phyloP scores from a whole-genome alignment of 768 basidiomycete genomes.

The Mycena belliarum region DNA sequence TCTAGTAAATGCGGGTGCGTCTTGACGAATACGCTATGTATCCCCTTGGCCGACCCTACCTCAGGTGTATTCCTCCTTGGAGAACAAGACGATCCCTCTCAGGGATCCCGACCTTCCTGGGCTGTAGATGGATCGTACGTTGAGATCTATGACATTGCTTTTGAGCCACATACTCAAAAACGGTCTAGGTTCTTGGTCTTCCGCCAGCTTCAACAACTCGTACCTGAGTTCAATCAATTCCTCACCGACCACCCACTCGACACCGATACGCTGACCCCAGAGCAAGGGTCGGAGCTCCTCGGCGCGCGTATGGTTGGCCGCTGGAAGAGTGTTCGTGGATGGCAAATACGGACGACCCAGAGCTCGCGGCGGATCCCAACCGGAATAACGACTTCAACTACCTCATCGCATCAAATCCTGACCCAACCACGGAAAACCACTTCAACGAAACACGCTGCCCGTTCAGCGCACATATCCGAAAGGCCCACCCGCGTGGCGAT shows the following conservation, averaged over 20 bases:
- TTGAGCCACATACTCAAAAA: neutral
- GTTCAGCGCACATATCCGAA: conserved; percentile 33
- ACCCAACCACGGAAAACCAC: conserved; percentile 18
- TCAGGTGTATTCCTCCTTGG: conserved; percentile 25
- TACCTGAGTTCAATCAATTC: conserved; percentile 34
- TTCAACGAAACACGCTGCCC: conserved; percentile 31
- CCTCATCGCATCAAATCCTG: conserved; percentile 2
- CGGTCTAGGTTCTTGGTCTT: conserved; percentile 10
- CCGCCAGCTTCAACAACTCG: conserved; percentile 33
- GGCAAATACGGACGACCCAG: conserved; percentile 29
- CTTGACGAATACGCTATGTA: too few relatives aligned
- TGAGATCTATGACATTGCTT: neutral
- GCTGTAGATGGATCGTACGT: conserved; percentile 27
- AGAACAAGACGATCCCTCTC: conserved; percentile 25
- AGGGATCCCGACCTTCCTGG: conserved; percentile 8
- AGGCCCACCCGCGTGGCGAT: conserved; percentile 31
- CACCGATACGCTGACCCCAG: conserved; percentile 15
- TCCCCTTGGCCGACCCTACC: too few relatives aligned
- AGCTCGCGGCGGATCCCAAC: conserved; percentile 22
- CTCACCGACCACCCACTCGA: conserved; percentile 23
- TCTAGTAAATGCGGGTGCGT: conserved; percentile 9
- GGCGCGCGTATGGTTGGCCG: conserved; percentile 37
- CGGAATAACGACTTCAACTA: conserved; percentile 37
- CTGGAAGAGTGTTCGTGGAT: conserved; percentile 31
- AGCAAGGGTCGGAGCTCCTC: conserved; percentile 29